Evolutionary conservation across 306 rosid species (phyloP).

Genomic region (Abrus pulchellus): DNA sequence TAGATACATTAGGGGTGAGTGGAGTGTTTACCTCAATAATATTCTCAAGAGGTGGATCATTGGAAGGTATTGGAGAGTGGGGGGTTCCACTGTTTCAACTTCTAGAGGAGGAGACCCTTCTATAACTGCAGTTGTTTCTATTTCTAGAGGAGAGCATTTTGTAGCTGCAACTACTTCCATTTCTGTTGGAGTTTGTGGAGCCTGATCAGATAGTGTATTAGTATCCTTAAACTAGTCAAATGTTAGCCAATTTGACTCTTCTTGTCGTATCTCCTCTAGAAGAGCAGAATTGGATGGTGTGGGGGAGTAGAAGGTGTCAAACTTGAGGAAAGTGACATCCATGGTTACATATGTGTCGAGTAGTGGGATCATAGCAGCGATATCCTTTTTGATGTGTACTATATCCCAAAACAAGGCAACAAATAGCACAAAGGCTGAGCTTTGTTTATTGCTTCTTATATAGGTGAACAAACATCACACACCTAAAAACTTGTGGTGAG

Average conservation of each 20-base stretch:
- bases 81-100: neutral
- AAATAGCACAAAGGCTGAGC: neutral
- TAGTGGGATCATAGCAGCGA: neutral
- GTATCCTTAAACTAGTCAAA: neutral
- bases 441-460: neutral
- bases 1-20: neutral
- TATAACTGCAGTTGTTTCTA: neutral
- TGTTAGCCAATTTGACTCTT: neutral
- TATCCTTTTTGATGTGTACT: neutral
- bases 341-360: neutral
- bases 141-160: too few relatives aligned
- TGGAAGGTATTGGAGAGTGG: neutral
- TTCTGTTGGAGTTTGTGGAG: neutral
- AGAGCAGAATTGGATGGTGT: neutral
- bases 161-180: too few relatives aligned
- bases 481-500: neutral
- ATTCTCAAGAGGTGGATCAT: neutral
- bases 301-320: neutral
- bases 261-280: neutral
- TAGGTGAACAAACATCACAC: slow-evolving; percentile 1
- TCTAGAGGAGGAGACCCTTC: neutral
- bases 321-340: neutral
- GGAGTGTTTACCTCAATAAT: neutral
- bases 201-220: neutral
- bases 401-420: neutral